Evolutionary conservation across 352 stramenopile genomes (phyloP).

Genomic region (Globisporangium viniferum): DNA sequence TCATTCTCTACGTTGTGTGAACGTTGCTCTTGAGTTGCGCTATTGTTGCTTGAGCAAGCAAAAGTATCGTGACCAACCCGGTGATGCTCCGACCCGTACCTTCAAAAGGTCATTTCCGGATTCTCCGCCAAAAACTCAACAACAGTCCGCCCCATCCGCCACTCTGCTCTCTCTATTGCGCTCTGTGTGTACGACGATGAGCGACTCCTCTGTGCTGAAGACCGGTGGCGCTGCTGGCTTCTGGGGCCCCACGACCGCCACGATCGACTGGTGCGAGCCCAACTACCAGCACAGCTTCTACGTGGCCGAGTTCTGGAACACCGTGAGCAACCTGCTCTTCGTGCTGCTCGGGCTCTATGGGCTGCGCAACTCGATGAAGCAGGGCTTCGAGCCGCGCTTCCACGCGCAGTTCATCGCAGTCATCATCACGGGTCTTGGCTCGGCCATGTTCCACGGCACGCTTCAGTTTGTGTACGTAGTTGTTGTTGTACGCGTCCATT

Average conservation of each 20-base stretch:
- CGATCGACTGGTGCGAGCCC: constrained; percentile 85
- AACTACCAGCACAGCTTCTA: constrained; percentile 83
- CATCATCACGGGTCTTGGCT: constrained; percentile 80
- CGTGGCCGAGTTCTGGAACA: constrained; percentile 89
- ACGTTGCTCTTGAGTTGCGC: background rate
- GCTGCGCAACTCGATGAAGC: constrained; percentile 51
- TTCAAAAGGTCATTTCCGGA: background rate
- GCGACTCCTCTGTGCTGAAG: constrained; percentile 1
- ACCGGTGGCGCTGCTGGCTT: constrained; percentile 21
- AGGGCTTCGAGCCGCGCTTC: constrained; percentile 77
- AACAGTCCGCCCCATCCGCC: background rate
- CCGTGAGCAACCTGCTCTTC: constrained; percentile 78
- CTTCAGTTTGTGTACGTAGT: constrained; percentile 63
- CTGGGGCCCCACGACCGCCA: constrained; percentile 72
- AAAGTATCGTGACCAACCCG: background rate
- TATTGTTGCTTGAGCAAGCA: background rate
- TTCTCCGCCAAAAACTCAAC: background rate
- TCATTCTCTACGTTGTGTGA: background rate
- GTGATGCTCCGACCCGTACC: background rate
- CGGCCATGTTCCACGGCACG: constrained; percentile 84
- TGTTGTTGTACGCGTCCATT: background rate
- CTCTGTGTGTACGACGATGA: constrained; percentile 8
- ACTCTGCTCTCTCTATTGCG: background rate
- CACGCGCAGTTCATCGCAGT: constrained; percentile 69
- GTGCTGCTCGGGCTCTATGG: constrained; percentile 74